Percentiles rank a stretch among this genome's conserved stretches.
Evolutionary conservation across 164 flowering plant species (phyloP).

Genomic region (Vitis cinerea): DNA sequence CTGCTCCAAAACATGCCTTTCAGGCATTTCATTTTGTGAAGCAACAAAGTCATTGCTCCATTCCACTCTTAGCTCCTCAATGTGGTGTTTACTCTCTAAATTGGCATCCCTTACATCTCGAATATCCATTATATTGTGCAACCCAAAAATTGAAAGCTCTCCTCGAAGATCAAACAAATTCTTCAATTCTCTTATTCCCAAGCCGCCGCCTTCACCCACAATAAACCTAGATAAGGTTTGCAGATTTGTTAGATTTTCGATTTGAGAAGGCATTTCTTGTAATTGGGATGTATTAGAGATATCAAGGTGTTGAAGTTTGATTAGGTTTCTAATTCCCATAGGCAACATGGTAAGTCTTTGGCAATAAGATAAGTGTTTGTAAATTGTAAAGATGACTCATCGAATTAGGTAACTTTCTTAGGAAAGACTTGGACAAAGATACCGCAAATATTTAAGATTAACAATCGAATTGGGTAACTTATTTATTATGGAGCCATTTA

Average conservation of each 20-base stretch:
- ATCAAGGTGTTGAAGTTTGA: slow-evolving; percentile 25
- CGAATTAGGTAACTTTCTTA: too few species aligned
- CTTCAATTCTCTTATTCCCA: slow-evolving; percentile 4
- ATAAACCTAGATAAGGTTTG: slow-evolving; percentile 2
- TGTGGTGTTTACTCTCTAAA: slow-evolving; percentile 9
- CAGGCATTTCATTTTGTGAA: neutral
- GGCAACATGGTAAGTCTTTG: slow-evolving; percentile 15
- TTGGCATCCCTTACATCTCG: slow-evolving; percentile 17
- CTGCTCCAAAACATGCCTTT: slow-evolving; percentile 2
- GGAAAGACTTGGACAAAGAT: too few species aligned
- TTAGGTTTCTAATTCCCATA: slow-evolving; percentile 6
- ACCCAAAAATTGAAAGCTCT: slow-evolving; percentile 2
- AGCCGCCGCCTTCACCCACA: neutral
- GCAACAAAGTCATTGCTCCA: slow-evolving; percentile 2
- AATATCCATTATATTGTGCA: slow-evolving; percentile 12
- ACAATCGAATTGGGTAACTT: too few species aligned
- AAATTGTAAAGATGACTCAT: neutral
- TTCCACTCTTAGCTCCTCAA: slow-evolving; percentile 4
- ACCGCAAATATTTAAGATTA: too few species aligned
- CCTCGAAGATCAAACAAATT: slow-evolving; percentile 2
- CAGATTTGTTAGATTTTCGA: slow-evolving; percentile 14
- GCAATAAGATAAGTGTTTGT: neutral
- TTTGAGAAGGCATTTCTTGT: slow-evolving; percentile 10
- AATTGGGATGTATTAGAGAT: neutral
- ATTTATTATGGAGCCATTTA: too few species aligned